Percentiles rank a stretch among this genome's conserved stretches.
Conservation (phyloP, 2,329 filamentous ascomycete genomes). For the Penicillium oxalicum region DNA sequence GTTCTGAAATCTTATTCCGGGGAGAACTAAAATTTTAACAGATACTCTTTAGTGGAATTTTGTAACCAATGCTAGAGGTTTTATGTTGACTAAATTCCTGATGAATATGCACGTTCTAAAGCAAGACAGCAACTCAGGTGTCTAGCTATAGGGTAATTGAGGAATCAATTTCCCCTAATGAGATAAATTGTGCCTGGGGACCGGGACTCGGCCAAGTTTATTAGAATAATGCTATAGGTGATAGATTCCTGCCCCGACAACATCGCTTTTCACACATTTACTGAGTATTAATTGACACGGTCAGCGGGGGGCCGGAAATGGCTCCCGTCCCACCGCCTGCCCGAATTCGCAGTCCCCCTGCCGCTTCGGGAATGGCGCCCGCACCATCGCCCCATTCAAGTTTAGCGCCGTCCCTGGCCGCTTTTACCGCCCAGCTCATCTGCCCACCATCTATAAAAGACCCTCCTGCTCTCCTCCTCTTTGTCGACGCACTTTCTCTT, state of each 20-base stretch:
- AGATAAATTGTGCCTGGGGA: not conserved
- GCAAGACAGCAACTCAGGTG: not conserved
- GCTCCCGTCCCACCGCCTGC: too few species aligned
- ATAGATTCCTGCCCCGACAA: not conserved
- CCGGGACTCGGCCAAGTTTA: not conserved
- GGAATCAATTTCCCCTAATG: not conserved
- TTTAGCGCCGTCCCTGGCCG: constrained; percentile 13
- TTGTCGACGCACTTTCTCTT: constrained; percentile 20
- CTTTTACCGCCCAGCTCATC: constrained; percentile 14
- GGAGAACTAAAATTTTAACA: not conserved
- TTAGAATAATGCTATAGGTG: not conserved
- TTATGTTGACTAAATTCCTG: not conserved
- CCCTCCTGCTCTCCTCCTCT: constrained; percentile 14
- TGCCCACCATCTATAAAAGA: constrained; percentile 23
- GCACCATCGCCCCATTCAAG: constrained; percentile 18
- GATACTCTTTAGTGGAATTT: not conserved
- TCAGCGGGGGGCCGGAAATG: too few species aligned
- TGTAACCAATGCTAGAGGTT: not conserved
- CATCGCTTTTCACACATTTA: not conserved
- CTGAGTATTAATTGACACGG: too few species aligned
- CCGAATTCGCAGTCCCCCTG: too few species aligned
- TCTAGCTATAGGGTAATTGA: not conserved
- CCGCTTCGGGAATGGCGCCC: too few species aligned
- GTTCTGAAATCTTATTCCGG: not conserved
- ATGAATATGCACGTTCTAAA: not conserved